A percentile compares a stretch with the other conserved stretches of the same genome.
phyloP scores from a whole-genome alignment of 2,329 filamentous ascomycete species.

The Periconia sp. region DNA sequence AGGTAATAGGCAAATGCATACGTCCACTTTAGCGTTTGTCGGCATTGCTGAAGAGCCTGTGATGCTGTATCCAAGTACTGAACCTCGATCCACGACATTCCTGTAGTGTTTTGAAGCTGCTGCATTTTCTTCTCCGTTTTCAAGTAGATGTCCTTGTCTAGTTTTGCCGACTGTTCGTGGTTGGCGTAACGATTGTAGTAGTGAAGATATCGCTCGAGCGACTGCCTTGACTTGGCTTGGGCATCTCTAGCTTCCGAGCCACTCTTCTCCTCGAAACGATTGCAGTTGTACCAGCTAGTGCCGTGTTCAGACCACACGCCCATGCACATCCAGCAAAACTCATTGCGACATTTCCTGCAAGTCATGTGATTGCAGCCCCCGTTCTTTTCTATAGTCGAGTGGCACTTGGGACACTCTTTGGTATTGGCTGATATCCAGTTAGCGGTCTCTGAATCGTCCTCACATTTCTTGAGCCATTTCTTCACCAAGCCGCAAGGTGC shows the following conservation, averaged over 20 bases:
- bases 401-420: conserved; percentile 94
- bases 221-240: conserved; percentile 86
- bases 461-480: conserved; percentile 96
- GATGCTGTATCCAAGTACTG: conserved; percentile 94
- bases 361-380: conserved; percentile 98
- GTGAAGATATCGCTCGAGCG: conserved; percentile 92
- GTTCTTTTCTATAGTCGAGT: conserved; percentile 98
- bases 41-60: conserved; percentile 89
- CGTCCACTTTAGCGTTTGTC: conserved; percentile 99
- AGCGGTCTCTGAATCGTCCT: conserved; percentile 95
- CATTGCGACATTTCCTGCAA: conserved; percentile 90
- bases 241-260: conserved; percentile 87
- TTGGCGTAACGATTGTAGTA: conserved; percentile 99
- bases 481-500: conserved; percentile 90
- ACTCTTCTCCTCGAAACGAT: conserved; percentile 94
- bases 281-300: conserved; percentile 99
- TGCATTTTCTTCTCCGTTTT: conserved; percentile 99
- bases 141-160: conserved; percentile 92
- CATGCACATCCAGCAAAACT: conserved; percentile 99
- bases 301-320: conserved; percentile 97
- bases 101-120: conserved; percentile 86
- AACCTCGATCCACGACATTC: conserved; percentile 99
- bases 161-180: conserved; percentile 94
- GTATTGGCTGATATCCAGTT: conserved; percentile 99
- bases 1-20: conserved; percentile 99